Evolutionary conservation across 2,329 filamentous ascomycete species (phyloP), one percentile per base, ranked within the genome.

Genomic region (Xylaria sp.): DNA sequence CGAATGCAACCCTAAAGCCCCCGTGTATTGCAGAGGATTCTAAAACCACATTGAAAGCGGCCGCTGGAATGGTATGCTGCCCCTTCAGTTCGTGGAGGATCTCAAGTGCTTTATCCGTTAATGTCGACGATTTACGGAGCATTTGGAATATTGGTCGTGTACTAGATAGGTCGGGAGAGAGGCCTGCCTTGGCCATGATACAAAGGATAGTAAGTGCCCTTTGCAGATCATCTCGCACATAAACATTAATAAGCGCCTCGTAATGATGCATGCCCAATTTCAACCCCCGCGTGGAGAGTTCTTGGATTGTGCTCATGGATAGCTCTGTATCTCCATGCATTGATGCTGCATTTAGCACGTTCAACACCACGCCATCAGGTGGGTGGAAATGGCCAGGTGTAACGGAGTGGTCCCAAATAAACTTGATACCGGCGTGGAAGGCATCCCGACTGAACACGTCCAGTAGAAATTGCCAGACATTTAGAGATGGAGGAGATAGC

Each of bases 211-310:
- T 86, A 42, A 97, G 84, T 0, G 92, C 91, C 29, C 89, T 88
- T 27, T 82, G 80, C 8, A 95, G 75, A 71, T 96, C 89, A 3
- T 78, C 75, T 3, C 83, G 81, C 12, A 89, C 83, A 76, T 97
- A 93, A 3, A 91, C 87, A 66, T 93, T 89, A 6, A 94, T 83
- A 32, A 98, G 85, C 32, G 91, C 86, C 78, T 97, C 93, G 79
- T 96, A 97, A 77, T 98, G 93, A 70, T 91, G 85, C 5, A 86
- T 80, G 9, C 85, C 83, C 44, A 94, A 83, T 48, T 86, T 84
- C 1, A 86, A 85, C 16, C 84, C 84, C 27, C 89, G 85, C 9
- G 86, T 82, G 4, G 86, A 85, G 21, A 95, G 84, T 61, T 90
- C 81, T 27, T 89, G 85, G 69, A 97, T 88, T 35, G 92, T 91